Base-by-base conservation (phyloP, 257 asterid species). In the Solanum boliviense region DNA sequence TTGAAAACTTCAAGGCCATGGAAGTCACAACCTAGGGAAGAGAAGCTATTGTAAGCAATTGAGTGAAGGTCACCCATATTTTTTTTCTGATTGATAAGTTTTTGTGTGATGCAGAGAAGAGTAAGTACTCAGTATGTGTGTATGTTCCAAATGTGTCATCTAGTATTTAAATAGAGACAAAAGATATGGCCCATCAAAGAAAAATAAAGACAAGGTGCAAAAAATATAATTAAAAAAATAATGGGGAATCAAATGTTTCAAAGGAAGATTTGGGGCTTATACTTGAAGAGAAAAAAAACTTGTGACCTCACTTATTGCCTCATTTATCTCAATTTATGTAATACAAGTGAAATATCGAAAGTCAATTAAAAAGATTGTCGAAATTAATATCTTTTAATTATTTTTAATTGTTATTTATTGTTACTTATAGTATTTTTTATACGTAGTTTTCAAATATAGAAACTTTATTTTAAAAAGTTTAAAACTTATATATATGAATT, bases 1-100 rank as follows among this genome's bases (percentile, higher is more conserved):
- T 94, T 91, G 98, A 94, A 86, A 95, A 94, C 97, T 92, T 93
- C 95, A 89, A 94, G 92, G 85, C 88, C 88, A 83, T 92, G 91
- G 60, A 91, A 87, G 88, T 87, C 93, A 90, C 91, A 90, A 81
- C 89, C 90, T 79, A 86, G 87, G 91, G 93, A 91, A 68, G 94
- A 83, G 88, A 52, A 81, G 70, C 62, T 76, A 79, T 84, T 88
- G 87, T 91, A 92, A 86, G 93, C 92, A 87, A 93, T 92, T 92
- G 94, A 91, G 90, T 93, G 90, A 84, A 92, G 93, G 86, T 92
- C 94, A 85, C 90, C 93, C 95, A 91, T 91, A 23, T 6, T 13
- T 41, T 68, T 21, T 36, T 83, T 25, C 29, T 3, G 62, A 62
- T 58, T 3, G 72, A 38, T 84, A 84, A 34, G 71, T 60, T 35